phyloP scores from a whole-genome alignment of 345 rosid species.

The Nephelium lappaceum region DNA sequence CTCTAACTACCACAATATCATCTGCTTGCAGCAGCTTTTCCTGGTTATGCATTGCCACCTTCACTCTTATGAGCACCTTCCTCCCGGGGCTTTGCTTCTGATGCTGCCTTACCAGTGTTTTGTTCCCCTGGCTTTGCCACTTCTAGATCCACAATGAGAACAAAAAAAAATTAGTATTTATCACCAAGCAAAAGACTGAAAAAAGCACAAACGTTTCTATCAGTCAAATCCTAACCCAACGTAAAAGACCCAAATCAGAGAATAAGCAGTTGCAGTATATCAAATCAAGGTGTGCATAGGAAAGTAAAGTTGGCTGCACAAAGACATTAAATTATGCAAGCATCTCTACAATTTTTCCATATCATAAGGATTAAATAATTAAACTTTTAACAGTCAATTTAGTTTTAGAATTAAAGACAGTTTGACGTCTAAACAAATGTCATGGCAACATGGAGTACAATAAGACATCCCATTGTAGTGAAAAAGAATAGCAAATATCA shows the following conservation, averaged over 20 bases:
- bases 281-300: neutral
- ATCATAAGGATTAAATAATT: neutral
- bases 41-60: conserved; percentile 18
- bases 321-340: neutral
- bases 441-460: neutral
- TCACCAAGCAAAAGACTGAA: neutral
- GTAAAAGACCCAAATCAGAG: neutral
- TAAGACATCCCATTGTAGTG: neutral
- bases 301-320: neutral
- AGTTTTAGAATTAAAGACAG: neutral
- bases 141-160: conserved; percentile 8
- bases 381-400: neutral
- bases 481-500: neutral
- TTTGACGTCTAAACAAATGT: neutral
- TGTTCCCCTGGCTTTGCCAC: conserved; percentile 28
- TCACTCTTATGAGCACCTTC: conserved; percentile 10
- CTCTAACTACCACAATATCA: conserved; percentile 15
- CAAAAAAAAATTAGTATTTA: neutral
- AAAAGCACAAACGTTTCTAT: too few relatives aligned
- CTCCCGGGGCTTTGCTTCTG: conserved; percentile 14
- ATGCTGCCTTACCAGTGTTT: conserved; percentile 16
- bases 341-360: neutral
- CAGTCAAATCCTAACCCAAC: neutral
- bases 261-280: neutral
- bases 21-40: conserved; percentile 28